Evolutionary conservation across 179 eudicot species (phyloP).

Genomic region (Gypsophila paniculata): DNA sequence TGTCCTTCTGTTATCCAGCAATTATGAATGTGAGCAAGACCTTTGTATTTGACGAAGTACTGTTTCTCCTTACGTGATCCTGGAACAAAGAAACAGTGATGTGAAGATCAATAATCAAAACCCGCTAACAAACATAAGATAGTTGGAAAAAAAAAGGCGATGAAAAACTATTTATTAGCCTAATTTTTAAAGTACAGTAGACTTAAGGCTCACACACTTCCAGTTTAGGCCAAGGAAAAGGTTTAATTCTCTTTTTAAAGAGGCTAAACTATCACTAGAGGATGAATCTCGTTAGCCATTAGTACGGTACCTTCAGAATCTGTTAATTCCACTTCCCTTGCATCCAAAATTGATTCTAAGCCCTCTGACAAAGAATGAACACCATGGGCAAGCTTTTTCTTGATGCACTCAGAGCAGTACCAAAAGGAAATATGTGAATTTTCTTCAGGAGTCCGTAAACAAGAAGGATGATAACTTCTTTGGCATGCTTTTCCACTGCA

Average conservation of each 20-base stretch:
- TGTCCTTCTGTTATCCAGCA: slow-evolving; percentile 59
- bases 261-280: not conserved
- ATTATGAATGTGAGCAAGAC: slow-evolving; percentile 77
- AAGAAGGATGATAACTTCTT: slow-evolving; percentile 51
- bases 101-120: slow-evolving; percentile 7
- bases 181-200: not conserved
- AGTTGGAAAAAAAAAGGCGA: not conserved
- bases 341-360: slow-evolving; percentile 66
- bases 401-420: slow-evolving; percentile 53
- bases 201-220: not conserved
- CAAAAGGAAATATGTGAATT: slow-evolving; percentile 40
- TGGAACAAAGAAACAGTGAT: slow-evolving; percentile 24
- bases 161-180: not conserved
- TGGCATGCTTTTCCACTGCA: slow-evolving; percentile 62
- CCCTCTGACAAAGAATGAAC: slow-evolving; percentile 57
- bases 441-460: slow-evolving; percentile 41
- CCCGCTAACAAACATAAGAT: not conserved
- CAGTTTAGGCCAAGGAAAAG: not conserved
- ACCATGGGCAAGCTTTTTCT: slow-evolving; percentile 53
- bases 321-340: slow-evolving; percentile 51
- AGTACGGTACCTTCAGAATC: slow-evolving; percentile 39
- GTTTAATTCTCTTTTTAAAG: not conserved
- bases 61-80: slow-evolving; percentile 52
- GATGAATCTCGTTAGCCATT: not conserved
- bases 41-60: slow-evolving; percentile 68